Evolutionary conservation across 2,329 filamentous ascomycete genomes (phyloP).

Genomic region (Fusarium incarnatum): DNA sequence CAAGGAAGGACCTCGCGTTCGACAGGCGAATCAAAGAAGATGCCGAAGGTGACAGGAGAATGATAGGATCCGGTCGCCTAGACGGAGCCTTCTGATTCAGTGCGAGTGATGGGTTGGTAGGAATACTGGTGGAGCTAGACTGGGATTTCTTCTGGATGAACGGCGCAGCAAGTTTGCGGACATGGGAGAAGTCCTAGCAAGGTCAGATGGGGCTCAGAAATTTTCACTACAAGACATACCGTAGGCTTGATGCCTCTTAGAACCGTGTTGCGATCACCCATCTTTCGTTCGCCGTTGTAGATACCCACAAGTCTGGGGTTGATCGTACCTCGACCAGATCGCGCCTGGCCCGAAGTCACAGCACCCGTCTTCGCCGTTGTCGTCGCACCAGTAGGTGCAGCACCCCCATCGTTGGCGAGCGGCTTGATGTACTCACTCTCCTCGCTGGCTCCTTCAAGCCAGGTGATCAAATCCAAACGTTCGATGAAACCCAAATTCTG

Average conservation of each 20-base stretch:
- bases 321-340: slow-evolving; percentile 73
- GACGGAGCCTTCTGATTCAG: slow-evolving; percentile 65
- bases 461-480: slow-evolving; percentile 89
- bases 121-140: slow-evolving; percentile 52
- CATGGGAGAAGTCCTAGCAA: slow-evolving; percentile 87
- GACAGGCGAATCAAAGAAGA: slow-evolving; percentile 94
- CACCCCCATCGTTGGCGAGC: slow-evolving; percentile 71
- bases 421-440: slow-evolving; percentile 95
- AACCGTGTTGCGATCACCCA: slow-evolving; percentile 91
- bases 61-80: slow-evolving; percentile 82
- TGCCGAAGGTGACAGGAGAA: slow-evolving; percentile 94
- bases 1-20: slow-evolving; percentile 95
- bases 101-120: slow-evolving; percentile 60
- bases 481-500: slow-evolving; percentile 93
- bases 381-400: slow-evolving; percentile 56
- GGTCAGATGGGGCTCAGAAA: slow-evolving; percentile 14
- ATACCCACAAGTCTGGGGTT: slow-evolving; percentile 88
- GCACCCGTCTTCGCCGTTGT: slow-evolving; percentile 54
- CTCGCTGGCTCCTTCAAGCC: slow-evolving; percentile 89
- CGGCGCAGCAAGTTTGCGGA: slow-evolving; percentile 84
- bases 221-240: slow-evolving; percentile 62
- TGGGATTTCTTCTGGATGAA: slow-evolving; percentile 75
- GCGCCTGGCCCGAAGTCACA: slow-evolving; percentile 58
- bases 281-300: slow-evolving; percentile 89
- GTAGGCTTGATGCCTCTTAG: slow-evolving; percentile 89